Evolutionary conservation across 306 rosid species (phyloP).

Genomic region (Casuarina equisetifolia): DNA sequence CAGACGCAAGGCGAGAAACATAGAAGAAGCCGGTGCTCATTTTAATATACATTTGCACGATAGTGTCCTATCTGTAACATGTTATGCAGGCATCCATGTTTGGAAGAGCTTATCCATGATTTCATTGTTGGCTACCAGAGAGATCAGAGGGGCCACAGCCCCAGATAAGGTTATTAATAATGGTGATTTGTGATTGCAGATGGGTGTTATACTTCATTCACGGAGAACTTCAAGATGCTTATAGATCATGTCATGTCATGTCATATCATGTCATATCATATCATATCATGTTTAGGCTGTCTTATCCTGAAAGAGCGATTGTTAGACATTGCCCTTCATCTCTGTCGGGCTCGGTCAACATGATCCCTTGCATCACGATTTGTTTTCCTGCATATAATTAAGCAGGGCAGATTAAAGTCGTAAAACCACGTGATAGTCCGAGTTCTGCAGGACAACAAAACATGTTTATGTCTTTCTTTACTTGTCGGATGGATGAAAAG

Average conservation of each 20-base stretch:
- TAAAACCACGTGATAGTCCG: not conserved
- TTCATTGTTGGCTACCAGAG: not conserved
- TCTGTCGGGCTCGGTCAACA: not conserved
- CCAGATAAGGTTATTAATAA: not conserved
- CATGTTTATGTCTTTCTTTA: not conserved
- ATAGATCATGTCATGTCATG: not conserved
- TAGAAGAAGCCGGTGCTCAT: not conserved
- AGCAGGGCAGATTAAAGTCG: not conserved
- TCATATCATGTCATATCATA: not conserved
- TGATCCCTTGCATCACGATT: not conserved
- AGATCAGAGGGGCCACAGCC: constrained; percentile 1
- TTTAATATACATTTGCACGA: not conserved
- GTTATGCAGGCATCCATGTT: not conserved
- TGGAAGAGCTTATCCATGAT: not conserved
- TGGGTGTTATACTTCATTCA: no score
- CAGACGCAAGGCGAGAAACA: not conserved
- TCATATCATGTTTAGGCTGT: not conserved
- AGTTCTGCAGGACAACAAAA: constrained; percentile 11
- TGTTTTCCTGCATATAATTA: not conserved
- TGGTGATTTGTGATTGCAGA: not conserved
- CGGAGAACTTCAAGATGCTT: no score
- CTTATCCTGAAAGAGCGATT: not conserved
- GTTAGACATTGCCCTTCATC: not conserved
- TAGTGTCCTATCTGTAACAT: not conserved
- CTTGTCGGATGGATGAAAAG: not conserved